Base-by-base conservation (phyloP, 177 flowering plant genomes). In the Vitis hybrid region DNA sequence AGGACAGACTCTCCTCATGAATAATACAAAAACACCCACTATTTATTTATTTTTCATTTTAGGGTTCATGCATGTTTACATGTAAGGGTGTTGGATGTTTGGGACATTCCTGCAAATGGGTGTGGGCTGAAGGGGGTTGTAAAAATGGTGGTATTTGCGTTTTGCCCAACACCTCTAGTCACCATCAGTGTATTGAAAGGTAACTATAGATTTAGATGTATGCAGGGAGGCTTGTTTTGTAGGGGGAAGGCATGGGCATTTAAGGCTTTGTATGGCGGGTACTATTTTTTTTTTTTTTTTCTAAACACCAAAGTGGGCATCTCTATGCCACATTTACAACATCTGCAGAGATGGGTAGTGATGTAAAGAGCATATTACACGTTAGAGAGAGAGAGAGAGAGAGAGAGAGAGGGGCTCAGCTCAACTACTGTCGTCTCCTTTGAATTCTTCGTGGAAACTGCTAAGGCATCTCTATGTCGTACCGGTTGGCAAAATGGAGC, bases 91-190 rank as follows among this genome's bases (percentile, higher is more conserved):
- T 60, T 54, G 62, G 34, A 52, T 58, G 69, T 64, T 51, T 2
- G 59, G 59, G 73, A 70, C 70, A 74, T 74, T 70, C 73, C 56
- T 66, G 62, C 60, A 26, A 60, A 4, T 65, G 8, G 65, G 55
- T 11, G 62, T 63, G 60, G 68, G 63, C 59, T 62, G 2, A 40
- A 45, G 11, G 49, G 32, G 30, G 30, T 3, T 56, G 8, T 30
- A 52, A 60, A 34, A 63, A 55, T 3, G 30, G 30, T 26, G 30
- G 30, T 26, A 26, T 26, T 26, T 26, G 30, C 30, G 30, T 26
- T 26, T 26, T 26, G 30, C 30, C 30, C 10, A 12, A 13, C 13
- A 10, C 15, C 5, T 26, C 15, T 60, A 60, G 30, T 26, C 10
- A 3, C 5, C 30, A 40, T 40, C 45, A 40, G 45, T 40, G 45